Evolutionary conservation across 805 yeast species (phyloP).

Genomic region (Kuraishia hungarica): DNA sequence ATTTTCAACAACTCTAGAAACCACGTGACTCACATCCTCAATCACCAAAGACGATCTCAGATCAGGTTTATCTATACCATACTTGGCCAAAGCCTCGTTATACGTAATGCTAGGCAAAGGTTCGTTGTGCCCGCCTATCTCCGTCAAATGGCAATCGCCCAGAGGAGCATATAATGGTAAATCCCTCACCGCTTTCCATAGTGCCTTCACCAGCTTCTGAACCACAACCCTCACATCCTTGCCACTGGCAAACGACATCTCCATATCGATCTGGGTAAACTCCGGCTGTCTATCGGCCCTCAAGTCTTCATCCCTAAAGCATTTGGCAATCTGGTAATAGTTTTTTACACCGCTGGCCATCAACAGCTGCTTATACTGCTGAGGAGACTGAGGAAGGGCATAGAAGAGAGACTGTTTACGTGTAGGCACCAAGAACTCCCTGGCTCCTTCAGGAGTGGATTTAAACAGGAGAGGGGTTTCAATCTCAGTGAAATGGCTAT

Average conservation of each 20-base stretch:
- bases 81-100: slow-evolving; percentile 56
- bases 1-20: slow-evolving; percentile 23
- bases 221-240: slow-evolving; percentile 61
- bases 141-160: slow-evolving; percentile 22
- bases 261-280: slow-evolving; percentile 94
- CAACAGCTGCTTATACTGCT: slow-evolving; percentile 88
- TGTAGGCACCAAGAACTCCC: slow-evolving; percentile 93
- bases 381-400: slow-evolving; percentile 96
- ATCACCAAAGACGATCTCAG: slow-evolving; percentile 55
- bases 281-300: slow-evolving; percentile 96
- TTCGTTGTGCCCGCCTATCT: slow-evolving; percentile 19
- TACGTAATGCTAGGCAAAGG: slow-evolving; percentile 49
- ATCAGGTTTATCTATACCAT: slow-evolving; percentile 95
- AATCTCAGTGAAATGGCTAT: slow-evolving; percentile 58
- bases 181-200: slow-evolving; percentile 45
- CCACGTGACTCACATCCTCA: slow-evolving; percentile 30
- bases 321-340: slow-evolving; percentile 86
- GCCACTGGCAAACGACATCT: slow-evolving; percentile 74
- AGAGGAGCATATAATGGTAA: slow-evolving; percentile 29
- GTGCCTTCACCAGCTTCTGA: slow-evolving; percentile 40
- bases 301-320: slow-evolving; percentile 94
- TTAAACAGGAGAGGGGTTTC: slow-evolving; percentile 93
- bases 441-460: slow-evolving; percentile 96
- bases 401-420: slow-evolving; percentile 54
- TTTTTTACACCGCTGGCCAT: slow-evolving; percentile 89